These are phyloP conservation scores for Sarocladium kiliense DNA, from an alignment of 2,329 filamentous ascomycete genomes.

Conservation along the genomic window DNA sequence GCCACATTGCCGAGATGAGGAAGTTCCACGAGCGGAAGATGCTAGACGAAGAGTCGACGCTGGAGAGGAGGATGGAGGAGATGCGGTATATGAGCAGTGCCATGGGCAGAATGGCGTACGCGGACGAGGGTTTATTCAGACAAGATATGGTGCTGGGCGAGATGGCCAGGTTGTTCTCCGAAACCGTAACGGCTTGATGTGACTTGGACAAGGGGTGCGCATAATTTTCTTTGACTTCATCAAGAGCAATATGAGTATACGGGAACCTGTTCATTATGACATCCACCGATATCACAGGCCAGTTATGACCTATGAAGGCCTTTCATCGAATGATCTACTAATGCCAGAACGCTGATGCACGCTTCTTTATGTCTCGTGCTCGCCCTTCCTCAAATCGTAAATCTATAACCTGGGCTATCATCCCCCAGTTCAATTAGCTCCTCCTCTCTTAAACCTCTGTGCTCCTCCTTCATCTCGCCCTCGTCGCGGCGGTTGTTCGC, in stretches of 20 bases:
- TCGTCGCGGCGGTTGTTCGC: constrained; percentile 41
- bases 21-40: constrained; percentile 11
- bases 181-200: background rate
- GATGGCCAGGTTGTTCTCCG: constrained; percentile 11
- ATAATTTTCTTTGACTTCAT: too few relatives aligned
- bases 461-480: constrained; percentile 29
- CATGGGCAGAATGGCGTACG: constrained; percentile 12
- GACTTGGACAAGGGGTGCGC: too few relatives aligned
- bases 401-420: constrained; percentile 45
- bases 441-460: constrained; percentile 37
- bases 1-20: constrained; percentile 9
- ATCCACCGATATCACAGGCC: too few relatives aligned
- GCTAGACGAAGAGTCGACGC: constrained; percentile 11
- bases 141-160: constrained; percentile 13
- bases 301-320: too few relatives aligned
- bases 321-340: too few relatives aligned
- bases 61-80: constrained; percentile 14
- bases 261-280: too few relatives aligned
- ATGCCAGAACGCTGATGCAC: too few relatives aligned
- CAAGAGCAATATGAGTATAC: too few relatives aligned
- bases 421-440: constrained; percentile 47
- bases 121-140: constrained; percentile 13
- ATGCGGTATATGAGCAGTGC: constrained; percentile 15
- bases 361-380: background rate
- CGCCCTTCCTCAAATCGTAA: constrained; percentile 30